Conservation (phyloP, 225 moss, liverwort and hornwort genomes). For the Pseudoscleropodium purum region DNA sequence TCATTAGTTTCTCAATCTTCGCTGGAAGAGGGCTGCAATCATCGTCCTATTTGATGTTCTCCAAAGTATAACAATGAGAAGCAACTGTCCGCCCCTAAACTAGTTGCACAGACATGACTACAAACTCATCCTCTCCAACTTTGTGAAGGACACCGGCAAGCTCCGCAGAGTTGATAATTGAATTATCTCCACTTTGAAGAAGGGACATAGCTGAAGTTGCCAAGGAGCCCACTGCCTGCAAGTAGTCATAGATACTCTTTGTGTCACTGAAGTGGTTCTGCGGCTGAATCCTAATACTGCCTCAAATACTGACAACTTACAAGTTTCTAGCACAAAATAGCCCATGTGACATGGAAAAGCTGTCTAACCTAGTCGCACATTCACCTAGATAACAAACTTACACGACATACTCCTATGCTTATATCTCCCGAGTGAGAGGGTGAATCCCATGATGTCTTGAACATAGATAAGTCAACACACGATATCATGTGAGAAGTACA, state of each 20-base stretch:
- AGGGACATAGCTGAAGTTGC: conserved; percentile 2
- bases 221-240: conserved; percentile 43
- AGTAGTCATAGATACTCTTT: not conserved
- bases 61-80: conserved; percentile 18
- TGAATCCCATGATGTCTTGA: not conserved
- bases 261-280: not conserved
- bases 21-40: not conserved
- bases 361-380: not conserved
- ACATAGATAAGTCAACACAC: not conserved
- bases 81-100: conserved; percentile 32
- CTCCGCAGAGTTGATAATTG: conserved; percentile 38
- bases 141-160: conserved; percentile 32
- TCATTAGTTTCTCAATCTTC: not conserved
- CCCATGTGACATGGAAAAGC: not conserved
- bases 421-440: not conserved
- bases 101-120: conserved; percentile 65
- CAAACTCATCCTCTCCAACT: conserved; percentile 47
- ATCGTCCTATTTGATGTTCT: not conserved
- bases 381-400: not conserved
- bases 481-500: not conserved
- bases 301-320: not conserved
- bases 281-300: not conserved
- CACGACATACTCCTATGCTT: not conserved
- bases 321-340: not conserved
- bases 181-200: conserved; percentile 30